Evolutionary conservation across 2,329 filamentous ascomycete species (phyloP).

Genomic region (Ilyonectria robusta): DNA sequence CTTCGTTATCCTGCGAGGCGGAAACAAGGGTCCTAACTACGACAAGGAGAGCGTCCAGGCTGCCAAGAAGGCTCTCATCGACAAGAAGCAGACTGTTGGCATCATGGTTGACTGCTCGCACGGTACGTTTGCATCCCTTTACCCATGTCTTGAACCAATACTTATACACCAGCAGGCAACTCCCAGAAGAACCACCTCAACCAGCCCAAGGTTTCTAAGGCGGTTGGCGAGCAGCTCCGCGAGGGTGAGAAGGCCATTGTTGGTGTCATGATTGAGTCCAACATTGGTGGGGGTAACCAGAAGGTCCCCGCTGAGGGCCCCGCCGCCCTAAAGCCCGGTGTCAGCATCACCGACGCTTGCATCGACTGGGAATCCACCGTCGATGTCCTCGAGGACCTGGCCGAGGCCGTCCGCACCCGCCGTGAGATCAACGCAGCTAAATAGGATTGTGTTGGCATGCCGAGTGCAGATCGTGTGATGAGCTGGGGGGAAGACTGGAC

Average conservation of each 20-base stretch:
- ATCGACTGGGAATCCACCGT: constrained; percentile 93
- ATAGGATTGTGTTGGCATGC: constrained; percentile 49
- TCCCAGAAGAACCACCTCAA: constrained; percentile 98
- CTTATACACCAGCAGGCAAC: constrained; percentile 74
- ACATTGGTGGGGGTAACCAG: constrained; percentile 91
- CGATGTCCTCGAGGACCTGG: constrained; percentile 85
- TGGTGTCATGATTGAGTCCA: constrained; percentile 99
- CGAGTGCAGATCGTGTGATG: constrained; percentile 25
- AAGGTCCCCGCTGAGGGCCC: constrained; percentile 91
- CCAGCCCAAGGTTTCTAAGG: constrained; percentile 91
- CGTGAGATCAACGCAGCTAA: constrained; percentile 66
- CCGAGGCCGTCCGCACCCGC: constrained; percentile 84
- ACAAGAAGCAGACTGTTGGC: constrained; percentile 88
- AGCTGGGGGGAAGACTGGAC: constrained; percentile 13
- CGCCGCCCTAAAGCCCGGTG: constrained; percentile 83
- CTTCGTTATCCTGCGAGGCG: constrained; percentile 95
- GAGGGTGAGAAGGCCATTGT: constrained; percentile 90
- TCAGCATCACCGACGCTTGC: constrained; percentile 96
- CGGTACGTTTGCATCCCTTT: constrained; percentile 75
- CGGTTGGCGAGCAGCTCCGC: constrained; percentile 86
- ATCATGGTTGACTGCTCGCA: constrained; percentile 99
- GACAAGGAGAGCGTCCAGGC: constrained; percentile 86
- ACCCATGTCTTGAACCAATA: not conserved
- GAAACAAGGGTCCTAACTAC: constrained; percentile 93
- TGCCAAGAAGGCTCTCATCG: constrained; percentile 82